Percentiles rank a stretch among this genome's conserved stretches.
Evolutionary conservation across 2,329 filamentous ascomycete species (phyloP).

Genomic region (Eutypella sp.): DNA sequence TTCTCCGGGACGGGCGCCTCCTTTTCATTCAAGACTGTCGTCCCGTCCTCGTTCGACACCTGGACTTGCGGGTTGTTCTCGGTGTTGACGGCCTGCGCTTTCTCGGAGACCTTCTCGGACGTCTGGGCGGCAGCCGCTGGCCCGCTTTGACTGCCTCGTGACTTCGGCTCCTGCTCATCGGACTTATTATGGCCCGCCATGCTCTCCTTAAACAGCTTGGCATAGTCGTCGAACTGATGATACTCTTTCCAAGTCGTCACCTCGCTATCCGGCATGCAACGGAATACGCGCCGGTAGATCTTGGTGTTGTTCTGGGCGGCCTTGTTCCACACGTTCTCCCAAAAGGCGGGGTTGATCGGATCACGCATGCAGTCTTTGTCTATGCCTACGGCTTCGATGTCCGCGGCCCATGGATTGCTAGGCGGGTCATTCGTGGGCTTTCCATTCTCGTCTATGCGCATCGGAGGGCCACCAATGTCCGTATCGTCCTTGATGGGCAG

Average conservation of each 20-base stretch:
- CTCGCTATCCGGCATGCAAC: slow-evolving; percentile 94
- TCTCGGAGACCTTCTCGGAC: slow-evolving; percentile 19
- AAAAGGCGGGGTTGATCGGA: slow-evolving; percentile 76
- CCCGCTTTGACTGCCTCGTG: slow-evolving; percentile 20
- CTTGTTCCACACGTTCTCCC: slow-evolving; percentile 80
- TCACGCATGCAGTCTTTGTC: slow-evolving; percentile 93
- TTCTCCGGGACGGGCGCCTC: slow-evolving; percentile 9
- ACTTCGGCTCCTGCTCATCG: slow-evolving; percentile 46
- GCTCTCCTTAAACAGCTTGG: slow-evolving; percentile 67
- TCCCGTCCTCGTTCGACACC: slow-evolving; percentile 11
- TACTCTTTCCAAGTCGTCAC: slow-evolving; percentile 93
- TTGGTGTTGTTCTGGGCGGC: slow-evolving; percentile 94
- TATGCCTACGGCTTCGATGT: slow-evolving; percentile 69
- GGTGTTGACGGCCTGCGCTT: slow-evolving; percentile 9
- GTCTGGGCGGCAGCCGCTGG: slow-evolving; percentile 22
- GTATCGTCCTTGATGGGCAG: slow-evolving; percentile 70
- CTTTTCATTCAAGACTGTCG: slow-evolving; percentile 20
- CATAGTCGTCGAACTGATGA: slow-evolving; percentile 74
- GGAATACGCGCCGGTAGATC: slow-evolving; percentile 87
- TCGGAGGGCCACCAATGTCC: slow-evolving; percentile 73
- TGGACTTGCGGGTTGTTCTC: slow-evolving; percentile 14
- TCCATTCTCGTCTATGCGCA: slow-evolving; percentile 49
- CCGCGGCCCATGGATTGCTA: slow-evolving; percentile 55
- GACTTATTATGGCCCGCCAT: slow-evolving; percentile 54
- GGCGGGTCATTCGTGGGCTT: slow-evolving; percentile 37